Base-by-base conservation (phyloP, 768 basidiomycete genomes). In the Termitomyces sp. region DNA sequence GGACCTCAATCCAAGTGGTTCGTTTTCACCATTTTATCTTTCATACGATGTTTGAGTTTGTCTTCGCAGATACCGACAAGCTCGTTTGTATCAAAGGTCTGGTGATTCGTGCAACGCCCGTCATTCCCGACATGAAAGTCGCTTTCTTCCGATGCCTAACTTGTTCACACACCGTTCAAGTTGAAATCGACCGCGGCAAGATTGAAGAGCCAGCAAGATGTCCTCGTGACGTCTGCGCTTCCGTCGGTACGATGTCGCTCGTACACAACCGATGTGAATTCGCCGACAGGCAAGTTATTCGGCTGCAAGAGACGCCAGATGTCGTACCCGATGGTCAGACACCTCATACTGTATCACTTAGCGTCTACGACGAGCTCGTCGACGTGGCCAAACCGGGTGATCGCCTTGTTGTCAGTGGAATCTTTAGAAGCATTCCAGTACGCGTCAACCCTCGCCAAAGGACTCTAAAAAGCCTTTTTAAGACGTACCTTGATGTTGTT, bases 51-150 rank as follows among this genome's bases (percentile, higher is more conserved):
- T 46, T 26, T 46, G 16, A 29, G 29, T 12, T 12, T 55, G 13
- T 34, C 26, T 55, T 46, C 56, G 34, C 60, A 98, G 97, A 99
- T 67, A 99, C 97, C 64, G 97, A 99, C 80, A 97, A 98, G 72
- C 86, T 99, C 20, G 90, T 97, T 20, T 88, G 85, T 56, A 89
- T 99, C 75, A 97, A 96, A 70, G 97, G 97, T 57, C 85, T 99
- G 7, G 94, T 98, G 65, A 98, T 99, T 59, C 90, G 97, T 24
- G 92, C 95, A 0, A 98, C 97, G 0, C 93, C 96, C 12, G 90
- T 99, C 65, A 98, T 98, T 58, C 97, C 97, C 4, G 97, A 99
- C 72, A 98, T 99, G 97, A 95, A 96, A 74, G 85, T 86, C 62
- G 97, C 96, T 22, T 98, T 99, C 78, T 99, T 99, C 83, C 90